Conservation (phyloP, 2,329 filamentous ascomycete genomes). For the Pseudocercospora macadamiae region DNA sequence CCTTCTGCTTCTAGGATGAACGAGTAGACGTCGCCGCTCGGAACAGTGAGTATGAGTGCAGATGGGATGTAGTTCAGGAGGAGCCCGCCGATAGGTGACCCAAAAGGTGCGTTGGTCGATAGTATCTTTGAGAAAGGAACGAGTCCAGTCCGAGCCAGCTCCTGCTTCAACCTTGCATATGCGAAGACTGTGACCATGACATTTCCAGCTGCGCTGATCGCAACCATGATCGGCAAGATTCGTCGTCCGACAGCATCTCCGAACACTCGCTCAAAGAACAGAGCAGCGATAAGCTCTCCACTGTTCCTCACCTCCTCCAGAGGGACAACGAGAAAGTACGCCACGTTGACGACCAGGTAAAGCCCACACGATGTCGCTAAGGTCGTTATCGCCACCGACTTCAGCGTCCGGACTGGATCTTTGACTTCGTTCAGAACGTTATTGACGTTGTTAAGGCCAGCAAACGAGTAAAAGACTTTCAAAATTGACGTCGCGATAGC, state of each 20-base stretch:
- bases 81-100: slow-evolving; percentile 68
- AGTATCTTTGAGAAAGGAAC: slow-evolving; percentile 64
- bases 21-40: slow-evolving; percentile 67
- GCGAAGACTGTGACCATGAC: slow-evolving; percentile 74
- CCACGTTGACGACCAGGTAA: slow-evolving; percentile 69
- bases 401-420: slow-evolving; percentile 67
- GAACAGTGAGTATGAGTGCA: slow-evolving; percentile 65
- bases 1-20: slow-evolving; percentile 75
- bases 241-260: slow-evolving; percentile 60
- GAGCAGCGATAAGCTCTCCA: slow-evolving; percentile 67
- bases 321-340: slow-evolving; percentile 67
- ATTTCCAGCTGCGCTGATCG: slow-evolving; percentile 69
- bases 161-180: slow-evolving; percentile 69
- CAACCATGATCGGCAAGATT: slow-evolving; percentile 66
- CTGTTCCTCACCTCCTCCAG: slow-evolving; percentile 68
- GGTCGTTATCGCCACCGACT: slow-evolving; percentile 51
- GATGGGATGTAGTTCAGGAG: slow-evolving; percentile 71
- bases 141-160: slow-evolving; percentile 72
- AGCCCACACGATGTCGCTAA: slow-evolving; percentile 64
- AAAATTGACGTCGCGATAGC: slow-evolving; percentile 68
- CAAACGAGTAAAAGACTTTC: slow-evolving; percentile 70
- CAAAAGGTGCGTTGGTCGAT: slow-evolving; percentile 68
- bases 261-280: slow-evolving; percentile 69
- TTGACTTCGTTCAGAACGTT: slow-evolving; percentile 74
- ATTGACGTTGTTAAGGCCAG: slow-evolving; percentile 67